Evolutionary conservation across 257 asterid species (phyloP).

Genomic region (Solanum pinnatisectum): DNA sequence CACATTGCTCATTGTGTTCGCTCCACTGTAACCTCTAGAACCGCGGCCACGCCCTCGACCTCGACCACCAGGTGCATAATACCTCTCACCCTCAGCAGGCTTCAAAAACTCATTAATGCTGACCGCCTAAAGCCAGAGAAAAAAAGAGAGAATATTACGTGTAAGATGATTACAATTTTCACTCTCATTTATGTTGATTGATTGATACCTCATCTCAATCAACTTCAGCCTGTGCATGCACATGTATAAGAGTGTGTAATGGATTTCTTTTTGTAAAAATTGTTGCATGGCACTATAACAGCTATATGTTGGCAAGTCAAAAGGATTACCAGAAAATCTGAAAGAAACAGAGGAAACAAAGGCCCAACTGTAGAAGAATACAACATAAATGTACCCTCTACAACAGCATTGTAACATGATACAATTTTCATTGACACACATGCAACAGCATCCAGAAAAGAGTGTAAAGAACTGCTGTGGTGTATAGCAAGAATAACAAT

Average conservation of each 20-base stretch:
- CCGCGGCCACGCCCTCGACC: conserved; percentile 74
- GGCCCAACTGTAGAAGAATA: not conserved
- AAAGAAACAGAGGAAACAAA: not conserved
- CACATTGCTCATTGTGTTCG: conserved; percentile 21
- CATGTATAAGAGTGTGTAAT: not conserved
- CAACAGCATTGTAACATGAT: not conserved
- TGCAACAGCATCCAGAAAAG: not conserved
- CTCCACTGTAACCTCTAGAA: conserved; percentile 35
- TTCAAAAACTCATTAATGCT: conserved; percentile 87
- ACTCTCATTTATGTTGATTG: not conserved
- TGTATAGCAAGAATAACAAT: not conserved
- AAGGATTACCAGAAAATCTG: not conserved
- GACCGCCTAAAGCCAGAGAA: conserved; percentile 40
- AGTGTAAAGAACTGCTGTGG: not conserved
- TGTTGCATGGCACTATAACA: not conserved
- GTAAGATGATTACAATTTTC: not conserved
- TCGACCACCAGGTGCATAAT: conserved; percentile 38
- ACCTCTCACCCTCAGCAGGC: conserved; percentile 78
- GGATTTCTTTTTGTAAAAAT: not conserved
- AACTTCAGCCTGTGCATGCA: not conserved
- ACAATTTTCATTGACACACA: not conserved
- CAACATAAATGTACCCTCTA: not conserved
- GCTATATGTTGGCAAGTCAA: not conserved
- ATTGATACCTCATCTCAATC: not conserved
- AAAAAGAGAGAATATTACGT: not conserved